Percentiles rank a stretch among this genome's conserved stretches.
Conservation (phyloP, 257 asterid species). For the Scutellaria minor region DNA sequence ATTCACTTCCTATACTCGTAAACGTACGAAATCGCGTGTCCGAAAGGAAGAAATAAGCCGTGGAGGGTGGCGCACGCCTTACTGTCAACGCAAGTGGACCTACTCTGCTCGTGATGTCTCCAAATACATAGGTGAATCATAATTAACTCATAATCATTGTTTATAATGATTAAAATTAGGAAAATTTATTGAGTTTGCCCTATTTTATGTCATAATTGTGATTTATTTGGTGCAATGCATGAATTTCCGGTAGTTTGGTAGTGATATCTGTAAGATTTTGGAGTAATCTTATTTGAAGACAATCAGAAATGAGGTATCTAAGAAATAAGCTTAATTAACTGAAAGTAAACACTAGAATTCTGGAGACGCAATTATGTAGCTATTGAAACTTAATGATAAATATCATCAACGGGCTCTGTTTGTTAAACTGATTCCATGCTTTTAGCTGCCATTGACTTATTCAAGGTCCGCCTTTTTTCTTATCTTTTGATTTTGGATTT, state of each 20-base stretch:
- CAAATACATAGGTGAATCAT: constrained; percentile 46
- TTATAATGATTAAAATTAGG: background rate
- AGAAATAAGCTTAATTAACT: background rate
- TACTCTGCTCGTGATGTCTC: constrained; percentile 59
- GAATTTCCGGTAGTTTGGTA: background rate
- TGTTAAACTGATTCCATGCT: background rate
- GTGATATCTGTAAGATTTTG: constrained; percentile 6
- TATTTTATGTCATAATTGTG: background rate
- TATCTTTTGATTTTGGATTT: background rate
- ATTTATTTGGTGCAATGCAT: background rate
- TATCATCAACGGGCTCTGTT: constrained; percentile 11
- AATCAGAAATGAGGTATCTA: background rate
- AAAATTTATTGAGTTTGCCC: background rate
- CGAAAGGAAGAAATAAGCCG: constrained; percentile 34
- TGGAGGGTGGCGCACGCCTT: constrained; percentile 32
- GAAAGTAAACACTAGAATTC: background rate
- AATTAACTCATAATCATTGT: background rate
- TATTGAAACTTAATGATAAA: constrained; percentile 2
- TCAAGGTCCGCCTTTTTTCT: background rate
- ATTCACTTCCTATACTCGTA: constrained; percentile 35
- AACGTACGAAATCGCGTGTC: constrained; percentile 20
- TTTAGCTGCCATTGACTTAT: constrained; percentile 12
- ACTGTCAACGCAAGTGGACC: constrained; percentile 65
- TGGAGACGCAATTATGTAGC: background rate
- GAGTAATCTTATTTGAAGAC: constrained; percentile 1